Base-by-base conservation (phyloP, 306 rosid genomes). In the Quercus engelmannii region DNA sequence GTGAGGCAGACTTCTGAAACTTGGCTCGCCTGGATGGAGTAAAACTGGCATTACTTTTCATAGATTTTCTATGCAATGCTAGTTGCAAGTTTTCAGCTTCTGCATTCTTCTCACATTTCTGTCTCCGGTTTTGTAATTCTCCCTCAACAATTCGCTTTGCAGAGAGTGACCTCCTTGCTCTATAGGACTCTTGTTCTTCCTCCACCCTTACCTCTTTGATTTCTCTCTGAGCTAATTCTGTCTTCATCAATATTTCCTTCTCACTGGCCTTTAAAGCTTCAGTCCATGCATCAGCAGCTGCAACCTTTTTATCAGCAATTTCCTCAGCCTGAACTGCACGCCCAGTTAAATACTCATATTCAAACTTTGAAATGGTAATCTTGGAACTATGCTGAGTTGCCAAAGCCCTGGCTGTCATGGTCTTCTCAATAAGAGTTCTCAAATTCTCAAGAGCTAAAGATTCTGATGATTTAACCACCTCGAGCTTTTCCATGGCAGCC, bases 251-350 rank as follows among this genome's bases (percentile, higher is more conserved):
- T 76, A 85, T 89, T 83, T 95, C 98, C 86, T 82, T 87, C 91
- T 95, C 97, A 71, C 95, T 93, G 20, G 97, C 99, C 81, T 88
- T 91, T 49, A 95, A 82, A 78, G 97, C 99, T 85, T 89, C 94
- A 75, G 87, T 83, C 99, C 96, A 95, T 59, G 97, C 98, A 79
- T 85, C 80, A 9, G 96, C 89, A 52, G 96, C 98, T 43, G 90
- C 96, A 49, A 93, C 96, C 83, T 95, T 95, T 35, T 85, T 90
- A 69, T 89, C 94, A n/a, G 97, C 98, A 82, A 91, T 71, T 87
- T 89, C 94, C 79, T 88, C 85, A 1, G 98, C 98, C 23, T 71
- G 86, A 9, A 89, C 87, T 3, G 98, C 99, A 25, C 85, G 89
- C 73, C 86, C 89, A 28, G 89, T 89, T 63, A 93, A 85, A 76